These are phyloP conservation scores for Insectozyma bohioensis DNA, from an alignment of 1,139 yeast species.

Conservation along the genomic window DNA sequence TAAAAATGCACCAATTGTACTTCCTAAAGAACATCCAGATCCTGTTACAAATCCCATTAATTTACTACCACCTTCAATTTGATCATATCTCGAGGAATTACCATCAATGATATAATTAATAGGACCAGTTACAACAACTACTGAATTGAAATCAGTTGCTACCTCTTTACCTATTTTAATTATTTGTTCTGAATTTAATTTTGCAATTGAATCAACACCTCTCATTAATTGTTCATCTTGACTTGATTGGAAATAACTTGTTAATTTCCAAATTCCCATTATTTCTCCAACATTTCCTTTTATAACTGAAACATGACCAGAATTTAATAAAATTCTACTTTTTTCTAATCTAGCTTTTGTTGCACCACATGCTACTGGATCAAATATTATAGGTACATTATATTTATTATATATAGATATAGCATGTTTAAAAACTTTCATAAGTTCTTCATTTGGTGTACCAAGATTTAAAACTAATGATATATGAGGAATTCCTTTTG, in stretches of 20 bases:
- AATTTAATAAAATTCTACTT: conserved; percentile 49
- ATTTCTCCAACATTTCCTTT: conserved; percentile 93
- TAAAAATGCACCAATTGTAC: conserved; percentile 62
- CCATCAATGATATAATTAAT: conserved; percentile 28
- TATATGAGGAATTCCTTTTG: conserved; percentile 48
- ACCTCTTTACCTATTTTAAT: conserved; percentile 47
- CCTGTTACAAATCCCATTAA: conserved; percentile 82
- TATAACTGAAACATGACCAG: conserved; percentile 66
- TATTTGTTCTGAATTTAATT: conserved; percentile 27
- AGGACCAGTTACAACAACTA: conserved; percentile 69
- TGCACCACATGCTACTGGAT: conserved; percentile 94
- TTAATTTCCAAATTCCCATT: conserved; percentile 37
- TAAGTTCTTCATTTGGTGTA: conserved; percentile 51
- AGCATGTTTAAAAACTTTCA: conserved; percentile 52
- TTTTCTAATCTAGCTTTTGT: conserved; percentile 55
- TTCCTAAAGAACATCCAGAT: conserved; percentile 83
- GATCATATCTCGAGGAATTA: conserved; percentile 13
- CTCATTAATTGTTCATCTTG: conserved; percentile 50
- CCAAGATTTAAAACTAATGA: conserved; percentile 77
- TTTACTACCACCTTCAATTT: conserved; percentile 59
- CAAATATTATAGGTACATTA: conserved; percentile 69
- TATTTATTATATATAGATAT: conserved; percentile 55
- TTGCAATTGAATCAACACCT: conserved; percentile 69
- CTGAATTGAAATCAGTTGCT: conserved; percentile 53
- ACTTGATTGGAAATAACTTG: conserved; percentile 32